A percentile compares a stretch with the other conserved stretches of the same genome.
These are phyloP conservation scores for Kwoniella shivajii DNA, from an alignment of 1,284 basidiomycete genomes.

Conservation along the genomic window DNA sequence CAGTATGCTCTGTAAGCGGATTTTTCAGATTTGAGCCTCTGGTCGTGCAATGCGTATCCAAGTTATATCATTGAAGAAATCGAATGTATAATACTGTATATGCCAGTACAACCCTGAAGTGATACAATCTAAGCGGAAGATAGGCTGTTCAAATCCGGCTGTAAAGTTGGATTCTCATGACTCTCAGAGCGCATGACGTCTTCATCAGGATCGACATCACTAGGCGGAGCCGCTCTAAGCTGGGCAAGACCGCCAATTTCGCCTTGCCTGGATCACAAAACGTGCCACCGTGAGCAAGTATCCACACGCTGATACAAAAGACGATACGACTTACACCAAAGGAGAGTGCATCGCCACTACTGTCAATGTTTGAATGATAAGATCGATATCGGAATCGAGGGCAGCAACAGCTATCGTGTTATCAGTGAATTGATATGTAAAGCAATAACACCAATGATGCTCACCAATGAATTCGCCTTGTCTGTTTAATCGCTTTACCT, in stretches of 20 bases:
- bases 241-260: neutral
- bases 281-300: neutral
- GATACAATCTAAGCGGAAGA: no score
- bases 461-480: constrained; percentile 13
- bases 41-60: no score
- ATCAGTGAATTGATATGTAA: neutral
- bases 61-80: no score
- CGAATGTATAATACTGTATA: no score
- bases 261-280: neutral
- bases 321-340: constrained; percentile 4
- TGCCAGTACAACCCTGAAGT: no score
- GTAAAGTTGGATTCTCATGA: neutral
- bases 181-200: neutral
- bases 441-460: neutral
- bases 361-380: constrained; percentile 3
- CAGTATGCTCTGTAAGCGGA: no score
- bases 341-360: neutral
- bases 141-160: no score
- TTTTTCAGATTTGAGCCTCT: neutral
- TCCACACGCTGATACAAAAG: neutral
- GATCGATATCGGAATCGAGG: constrained; percentile 6
- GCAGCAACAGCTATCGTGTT: constrained; percentile 1
- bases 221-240: neutral
- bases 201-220: constrained; percentile 3
- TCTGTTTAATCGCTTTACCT: constrained; percentile 8